Evolutionary conservation across 148 eudicot genomes (phyloP).

Genomic region (Camellia lanceoleosa): DNA sequence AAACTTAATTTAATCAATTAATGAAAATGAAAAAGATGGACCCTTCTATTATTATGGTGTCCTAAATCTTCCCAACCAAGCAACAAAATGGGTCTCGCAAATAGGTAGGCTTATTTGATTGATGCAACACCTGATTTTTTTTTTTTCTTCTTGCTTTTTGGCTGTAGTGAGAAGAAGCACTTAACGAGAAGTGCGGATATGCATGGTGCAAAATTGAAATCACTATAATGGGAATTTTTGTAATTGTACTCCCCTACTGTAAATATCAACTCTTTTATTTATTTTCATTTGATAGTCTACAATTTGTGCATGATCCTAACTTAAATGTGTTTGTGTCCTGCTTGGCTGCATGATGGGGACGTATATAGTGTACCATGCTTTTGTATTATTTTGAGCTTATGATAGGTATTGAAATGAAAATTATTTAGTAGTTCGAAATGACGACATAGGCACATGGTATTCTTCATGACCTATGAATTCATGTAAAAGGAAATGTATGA

Average conservation of each 20-base stretch:
- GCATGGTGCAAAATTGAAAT: neutral
- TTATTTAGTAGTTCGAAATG: too few species aligned
- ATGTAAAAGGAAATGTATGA: too few species aligned
- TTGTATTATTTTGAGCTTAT: neutral
- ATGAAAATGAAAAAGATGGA: constrained; percentile 2
- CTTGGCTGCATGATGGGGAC: too few species aligned
- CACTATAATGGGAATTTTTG: neutral
- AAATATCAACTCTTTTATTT: neutral
- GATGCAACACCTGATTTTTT: neutral
- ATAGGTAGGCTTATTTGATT: neutral
- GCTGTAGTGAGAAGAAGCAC: neutral
- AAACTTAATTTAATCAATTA: neutral
- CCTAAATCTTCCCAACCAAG: constrained; percentile 2
- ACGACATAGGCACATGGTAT: too few species aligned
- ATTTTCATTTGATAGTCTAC: neutral
- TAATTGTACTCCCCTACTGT: neutral
- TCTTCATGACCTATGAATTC: too few species aligned
- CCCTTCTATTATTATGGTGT: constrained; percentile 15
- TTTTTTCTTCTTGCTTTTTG: neutral
- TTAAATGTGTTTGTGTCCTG: too few species aligned
- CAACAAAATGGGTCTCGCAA: neutral
- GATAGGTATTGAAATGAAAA: neutral
- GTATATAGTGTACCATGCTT: neutral
- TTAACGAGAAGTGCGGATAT: neutral
- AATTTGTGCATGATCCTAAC: neutral